phyloP scores from a whole-genome alignment of 2,329 filamentous ascomycete genomes.

The Rhynchosporium secalis region DNA sequence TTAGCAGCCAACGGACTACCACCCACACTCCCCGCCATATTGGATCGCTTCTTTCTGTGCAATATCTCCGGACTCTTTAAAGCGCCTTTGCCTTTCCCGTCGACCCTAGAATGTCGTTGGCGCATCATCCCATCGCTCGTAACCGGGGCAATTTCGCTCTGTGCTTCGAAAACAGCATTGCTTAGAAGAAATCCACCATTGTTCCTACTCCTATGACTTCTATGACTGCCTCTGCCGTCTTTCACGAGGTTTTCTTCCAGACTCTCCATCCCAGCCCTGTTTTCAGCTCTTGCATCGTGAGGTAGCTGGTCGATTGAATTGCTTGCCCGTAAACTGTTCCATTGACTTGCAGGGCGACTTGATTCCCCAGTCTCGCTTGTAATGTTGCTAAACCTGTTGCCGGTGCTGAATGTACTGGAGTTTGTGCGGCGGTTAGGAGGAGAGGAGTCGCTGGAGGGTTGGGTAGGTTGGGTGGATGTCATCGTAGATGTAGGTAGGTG shows the following conservation, averaged over 20 bases:
- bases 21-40: constrained; percentile 27
- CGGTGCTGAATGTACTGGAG: constrained; percentile 29
- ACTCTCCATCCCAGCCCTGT: constrained; percentile 4
- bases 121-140: constrained; percentile 20
- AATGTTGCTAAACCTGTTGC: constrained; percentile 39
- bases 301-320: constrained; percentile 10
- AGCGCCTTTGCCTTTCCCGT: constrained; percentile 34
- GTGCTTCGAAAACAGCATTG: constrained; percentile 31
- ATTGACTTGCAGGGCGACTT: constrained; percentile 42
- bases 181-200: constrained; percentile 39
- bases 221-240: constrained; percentile 33
- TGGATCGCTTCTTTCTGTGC: constrained; percentile 32
- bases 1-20: constrained; percentile 35
- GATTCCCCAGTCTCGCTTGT: constrained; percentile 50
- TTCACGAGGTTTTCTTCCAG: constrained; percentile 14
- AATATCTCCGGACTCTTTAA: constrained; percentile 29
- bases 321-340: constrained; percentile 28
- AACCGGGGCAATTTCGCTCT: constrained; percentile 12
- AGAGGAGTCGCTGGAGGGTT: constrained; percentile 27
- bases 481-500: constrained; percentile 27
- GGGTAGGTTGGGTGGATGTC: constrained; percentile 29
- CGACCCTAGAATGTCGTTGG: constrained; percentile 28
- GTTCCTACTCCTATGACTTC: constrained; percentile 34
- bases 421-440: constrained; percentile 30
- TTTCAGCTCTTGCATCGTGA: constrained; percentile 5